phyloP scores from a whole-genome alignment of 805 yeast species.

The Naumovozyma castellii region DNA sequence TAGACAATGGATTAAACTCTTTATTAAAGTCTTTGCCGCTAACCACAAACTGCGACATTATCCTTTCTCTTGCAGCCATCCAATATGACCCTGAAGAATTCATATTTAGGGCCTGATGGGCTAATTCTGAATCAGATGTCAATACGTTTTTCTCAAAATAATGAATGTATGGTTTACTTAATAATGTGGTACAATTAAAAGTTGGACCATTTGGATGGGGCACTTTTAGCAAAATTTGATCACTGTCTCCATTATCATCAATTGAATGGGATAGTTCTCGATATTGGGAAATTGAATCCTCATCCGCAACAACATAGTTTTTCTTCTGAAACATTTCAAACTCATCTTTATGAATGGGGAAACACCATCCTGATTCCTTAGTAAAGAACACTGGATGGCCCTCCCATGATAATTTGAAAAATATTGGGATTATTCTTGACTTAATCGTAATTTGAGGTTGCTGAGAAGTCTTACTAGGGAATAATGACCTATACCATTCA shows the following conservation, averaged over 20 bases:
- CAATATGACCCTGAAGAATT: slow-evolving; percentile 83
- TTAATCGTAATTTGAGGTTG: slow-evolving; percentile 57
- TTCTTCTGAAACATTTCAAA: slow-evolving; percentile 26
- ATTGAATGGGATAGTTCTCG: neutral
- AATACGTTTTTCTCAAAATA: slow-evolving; percentile 67
- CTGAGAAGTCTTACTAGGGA: slow-evolving; percentile 29
- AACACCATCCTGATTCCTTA: slow-evolving; percentile 80
- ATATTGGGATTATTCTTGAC: slow-evolving; percentile 65
- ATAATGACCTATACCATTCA: slow-evolving; percentile 73
- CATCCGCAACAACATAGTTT: slow-evolving; percentile 29
- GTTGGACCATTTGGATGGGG: slow-evolving; percentile 84
- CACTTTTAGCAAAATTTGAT: slow-evolving; percentile 44
- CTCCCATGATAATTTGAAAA: slow-evolving; percentile 78
- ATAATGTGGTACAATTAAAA: slow-evolving; percentile 61
- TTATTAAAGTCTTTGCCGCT: slow-evolving; percentile 32
- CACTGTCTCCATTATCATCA: neutral
- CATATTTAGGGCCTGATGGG: slow-evolving; percentile 67
- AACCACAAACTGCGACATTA: slow-evolving; percentile 77
- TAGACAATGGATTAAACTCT: slow-evolving; percentile 16
- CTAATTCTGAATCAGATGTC: slow-evolving; percentile 61
- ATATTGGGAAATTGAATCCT: slow-evolving; percentile 10
- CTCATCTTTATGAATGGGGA: slow-evolving; percentile 41
- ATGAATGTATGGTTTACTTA: slow-evolving; percentile 66
- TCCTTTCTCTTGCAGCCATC: slow-evolving; percentile 83
- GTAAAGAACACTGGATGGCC: slow-evolving; percentile 76